phyloP scores from a whole-genome alignment of 1,284 basidiomycete genomes.

The Pseudozyma sp. region DNA sequence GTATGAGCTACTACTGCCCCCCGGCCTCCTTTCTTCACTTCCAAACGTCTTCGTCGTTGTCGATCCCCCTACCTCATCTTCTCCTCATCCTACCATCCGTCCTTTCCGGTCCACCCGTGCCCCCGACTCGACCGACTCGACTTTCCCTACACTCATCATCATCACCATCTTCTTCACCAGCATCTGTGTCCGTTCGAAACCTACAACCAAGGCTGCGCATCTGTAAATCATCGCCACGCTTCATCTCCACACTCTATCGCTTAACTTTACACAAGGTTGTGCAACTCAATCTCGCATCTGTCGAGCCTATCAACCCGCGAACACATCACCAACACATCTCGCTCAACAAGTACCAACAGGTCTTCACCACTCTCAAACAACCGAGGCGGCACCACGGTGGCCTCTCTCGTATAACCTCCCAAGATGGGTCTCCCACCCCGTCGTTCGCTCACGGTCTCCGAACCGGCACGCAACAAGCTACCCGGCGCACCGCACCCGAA shows the following conservation, averaged over 20 bases:
- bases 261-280: too few relatives aligned
- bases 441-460: slow-evolving; percentile 54
- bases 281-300: too few relatives aligned
- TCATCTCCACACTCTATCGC: too few relatives aligned
- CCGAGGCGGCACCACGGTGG: too few relatives aligned
- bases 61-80: background rate
- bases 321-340: too few relatives aligned
- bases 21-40: too few relatives aligned
- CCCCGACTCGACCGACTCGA: slow-evolving; percentile 29
- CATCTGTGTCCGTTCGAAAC: too few relatives aligned
- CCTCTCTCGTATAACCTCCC: background rate
- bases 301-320: too few relatives aligned
- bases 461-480: slow-evolving; percentile 36
- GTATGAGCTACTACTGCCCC: too few relatives aligned
- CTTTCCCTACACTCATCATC: slow-evolving; percentile 15
- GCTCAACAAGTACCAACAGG: too few relatives aligned
- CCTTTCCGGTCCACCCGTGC: background rate
- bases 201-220: too few relatives aligned
- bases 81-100: slow-evolving; percentile 10
- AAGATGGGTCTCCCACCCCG: slow-evolving; percentile 64
- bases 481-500: slow-evolving; percentile 61
- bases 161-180: slow-evolving; percentile 7
- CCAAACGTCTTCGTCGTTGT: background rate
- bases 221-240: background rate
- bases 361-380: too few relatives aligned